These are phyloP conservation scores for Eimeria mitis DNA, from an alignment of 169 alveolate genomes.

Conservation along the genomic window DNA sequence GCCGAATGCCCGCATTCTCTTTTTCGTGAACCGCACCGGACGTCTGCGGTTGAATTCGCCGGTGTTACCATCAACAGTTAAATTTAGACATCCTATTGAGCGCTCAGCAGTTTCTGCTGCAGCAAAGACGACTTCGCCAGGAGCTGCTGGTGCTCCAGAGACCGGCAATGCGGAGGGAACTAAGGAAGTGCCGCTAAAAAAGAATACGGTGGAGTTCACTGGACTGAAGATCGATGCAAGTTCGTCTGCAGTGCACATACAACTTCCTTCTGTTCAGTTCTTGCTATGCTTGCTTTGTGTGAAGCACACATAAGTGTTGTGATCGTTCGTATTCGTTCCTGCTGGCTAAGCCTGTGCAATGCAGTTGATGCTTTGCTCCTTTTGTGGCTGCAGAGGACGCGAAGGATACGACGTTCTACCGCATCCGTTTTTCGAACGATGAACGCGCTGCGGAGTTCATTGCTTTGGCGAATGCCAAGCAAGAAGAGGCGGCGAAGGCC, in stretches of 20 bases:
- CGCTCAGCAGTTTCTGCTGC: conserved; percentile 54
- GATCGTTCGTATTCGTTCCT: too few species aligned
- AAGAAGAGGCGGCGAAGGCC: conserved; percentile 57
- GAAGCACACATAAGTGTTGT: neutral
- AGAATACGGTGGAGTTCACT: conserved; percentile 77
- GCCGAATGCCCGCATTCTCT: conserved; percentile 71
- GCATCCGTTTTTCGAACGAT: conserved; percentile 76
- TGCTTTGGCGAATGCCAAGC: conserved; percentile 75
- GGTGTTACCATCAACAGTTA: conserved; percentile 52
- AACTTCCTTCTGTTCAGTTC: neutral
- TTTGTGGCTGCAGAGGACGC: conserved; percentile 56
- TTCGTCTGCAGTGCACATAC: neutral
- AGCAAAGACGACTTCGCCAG: conserved; percentile 1
- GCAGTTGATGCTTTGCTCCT: neutral
- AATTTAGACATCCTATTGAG: conserved; percentile 72
- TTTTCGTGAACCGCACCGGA: conserved; percentile 79
- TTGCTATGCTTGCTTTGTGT: neutral
- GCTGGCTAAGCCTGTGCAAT: too few species aligned
- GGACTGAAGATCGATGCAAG: conserved; percentile 79
- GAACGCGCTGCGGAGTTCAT: conserved; percentile 81
- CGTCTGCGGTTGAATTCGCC: conserved; percentile 79
- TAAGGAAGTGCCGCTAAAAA: conserved; percentile 49
- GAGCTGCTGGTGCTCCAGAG: conserved; percentile 7
- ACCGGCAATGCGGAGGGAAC: conserved; percentile 7
- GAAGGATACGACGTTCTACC: conserved; percentile 78